phyloP scores from a whole-genome alignment of 768 basidiomycete species.

The Hygrocybe coccinea region DNA sequence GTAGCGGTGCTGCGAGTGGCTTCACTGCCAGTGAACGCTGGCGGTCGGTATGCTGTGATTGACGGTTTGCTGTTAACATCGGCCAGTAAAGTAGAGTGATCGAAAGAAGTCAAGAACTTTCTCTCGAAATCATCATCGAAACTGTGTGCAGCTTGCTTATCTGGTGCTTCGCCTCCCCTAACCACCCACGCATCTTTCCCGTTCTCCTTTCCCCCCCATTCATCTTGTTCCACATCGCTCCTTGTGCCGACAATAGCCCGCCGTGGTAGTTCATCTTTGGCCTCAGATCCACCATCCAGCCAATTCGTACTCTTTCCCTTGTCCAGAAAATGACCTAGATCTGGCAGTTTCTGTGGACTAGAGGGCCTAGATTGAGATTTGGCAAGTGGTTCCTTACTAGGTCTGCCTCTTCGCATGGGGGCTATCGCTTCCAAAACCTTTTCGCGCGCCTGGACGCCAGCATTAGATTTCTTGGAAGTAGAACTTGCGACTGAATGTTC shows the following conservation, averaged over 20 bases:
- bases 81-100: slow-evolving; percentile 24
- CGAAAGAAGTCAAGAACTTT: slow-evolving; percentile 49
- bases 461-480: slow-evolving; percentile 28
- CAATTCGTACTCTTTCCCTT: slow-evolving; percentile 22
- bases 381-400: slow-evolving; percentile 27
- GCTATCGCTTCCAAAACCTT: slow-evolving; percentile 76
- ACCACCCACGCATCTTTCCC: slow-evolving; percentile 38
- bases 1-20: slow-evolving; percentile 2
- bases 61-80: slow-evolving; percentile 15
- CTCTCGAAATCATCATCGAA: slow-evolving; percentile 49
- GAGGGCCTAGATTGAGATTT: slow-evolving; percentile 28
- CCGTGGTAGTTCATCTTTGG: slow-evolving; percentile 48
- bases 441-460: slow-evolving; percentile 66
- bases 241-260: slow-evolving; percentile 32
- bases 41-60: slow-evolving; percentile 15
- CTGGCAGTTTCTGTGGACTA: slow-evolving; percentile 31
- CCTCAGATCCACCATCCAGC: slow-evolving; percentile 33
- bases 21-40: slow-evolving; percentile 29
- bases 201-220: slow-evolving; percentile 10
- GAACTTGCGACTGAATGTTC: neutral
- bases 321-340: slow-evolving; percentile 11
- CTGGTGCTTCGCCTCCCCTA: slow-evolving; percentile 5
- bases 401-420: slow-evolving; percentile 71
- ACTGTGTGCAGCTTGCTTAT: neutral
- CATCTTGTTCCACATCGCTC: slow-evolving; percentile 17